Conservation (phyloP, 495 filamentous ascomycete genomes). For the Aspergillus olivimuriae region DNA sequence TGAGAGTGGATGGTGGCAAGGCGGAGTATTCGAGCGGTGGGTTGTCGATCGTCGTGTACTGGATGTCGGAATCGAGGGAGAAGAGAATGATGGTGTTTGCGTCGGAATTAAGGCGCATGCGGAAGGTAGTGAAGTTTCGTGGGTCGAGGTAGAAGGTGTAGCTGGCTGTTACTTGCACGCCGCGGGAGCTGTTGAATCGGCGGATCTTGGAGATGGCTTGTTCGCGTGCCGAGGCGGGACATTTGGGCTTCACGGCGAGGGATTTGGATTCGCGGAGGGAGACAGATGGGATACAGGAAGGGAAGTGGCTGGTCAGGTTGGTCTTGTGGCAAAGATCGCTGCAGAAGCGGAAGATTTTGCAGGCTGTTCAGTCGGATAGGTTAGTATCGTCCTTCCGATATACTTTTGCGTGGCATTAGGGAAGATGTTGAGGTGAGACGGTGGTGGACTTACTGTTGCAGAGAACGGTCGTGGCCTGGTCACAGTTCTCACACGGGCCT, state of each 20-base stretch:
- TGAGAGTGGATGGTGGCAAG: neutral
- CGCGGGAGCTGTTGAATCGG: conserved; percentile 7
- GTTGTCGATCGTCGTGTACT: conserved; percentile 15
- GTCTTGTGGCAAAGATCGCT: conserved; percentile 20
- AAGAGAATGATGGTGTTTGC: conserved; percentile 28
- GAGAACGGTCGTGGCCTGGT: conserved; percentile 13
- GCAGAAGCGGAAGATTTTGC: conserved; percentile 28
- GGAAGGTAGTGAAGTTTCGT: conserved; percentile 28
- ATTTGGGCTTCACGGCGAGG: conserved; percentile 21
- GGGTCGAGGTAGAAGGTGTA: conserved; percentile 27
- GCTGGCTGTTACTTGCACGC: conserved; percentile 17
- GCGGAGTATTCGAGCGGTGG: neutral
- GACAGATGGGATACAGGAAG: conserved; percentile 24
- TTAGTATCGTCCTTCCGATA: too few relatives aligned
- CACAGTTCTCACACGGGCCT: conserved; percentile 17
- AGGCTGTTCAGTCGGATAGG: conserved; percentile 15
- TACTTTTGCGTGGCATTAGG: neutral
- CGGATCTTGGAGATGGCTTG: conserved; percentile 22
- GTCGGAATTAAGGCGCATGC: conserved; percentile 22
- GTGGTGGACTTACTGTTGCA: conserved; percentile 21
- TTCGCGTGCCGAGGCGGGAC: conserved; percentile 17
- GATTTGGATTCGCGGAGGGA: conserved; percentile 27
- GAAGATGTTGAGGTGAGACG: neutral
- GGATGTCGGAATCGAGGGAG: conserved; percentile 22
- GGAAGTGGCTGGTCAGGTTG: conserved; percentile 7